Conservation (phyloP, 805 yeast species). For the Isabelozyma pseudorhagii region DNA sequence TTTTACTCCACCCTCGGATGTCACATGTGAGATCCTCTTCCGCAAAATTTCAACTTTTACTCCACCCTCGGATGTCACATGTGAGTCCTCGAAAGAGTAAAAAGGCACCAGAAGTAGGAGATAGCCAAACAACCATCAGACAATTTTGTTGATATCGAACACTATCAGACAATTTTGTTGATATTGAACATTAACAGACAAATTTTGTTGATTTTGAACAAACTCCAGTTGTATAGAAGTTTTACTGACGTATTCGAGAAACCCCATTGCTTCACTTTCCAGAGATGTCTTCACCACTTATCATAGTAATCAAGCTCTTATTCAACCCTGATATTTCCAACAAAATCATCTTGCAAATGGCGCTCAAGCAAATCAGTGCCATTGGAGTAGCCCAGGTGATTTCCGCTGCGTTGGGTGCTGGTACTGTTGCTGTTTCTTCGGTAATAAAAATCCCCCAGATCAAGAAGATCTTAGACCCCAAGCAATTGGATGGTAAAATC, state of each 20-base stretch:
- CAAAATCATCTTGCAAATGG: conserved; percentile 34
- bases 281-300: conserved; percentile 24
- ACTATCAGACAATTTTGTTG: neutral
- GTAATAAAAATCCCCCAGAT: conserved; percentile 41
- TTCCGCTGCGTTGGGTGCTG: conserved; percentile 28
- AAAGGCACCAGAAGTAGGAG: neutral
- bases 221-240: neutral
- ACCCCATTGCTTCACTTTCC: neutral
- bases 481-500: conserved; percentile 18
- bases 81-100: neutral
- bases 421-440: conserved; percentile 35
- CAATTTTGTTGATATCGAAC: neutral
- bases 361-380: conserved; percentile 28
- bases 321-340: conserved; percentile 40
- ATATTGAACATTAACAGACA: neutral
- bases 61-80: neutral
- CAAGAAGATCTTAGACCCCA: conserved; percentile 28
- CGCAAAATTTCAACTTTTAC: neutral
- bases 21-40: neutral
- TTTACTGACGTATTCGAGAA: neutral
- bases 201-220: neutral
- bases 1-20: neutral
- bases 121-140: neutral
- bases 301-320: conserved; percentile 28
- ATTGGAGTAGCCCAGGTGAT: conserved; percentile 33